Conservation (phyloP, 163 green algal genomes). For the Scenedesmus sp. region DNA sequence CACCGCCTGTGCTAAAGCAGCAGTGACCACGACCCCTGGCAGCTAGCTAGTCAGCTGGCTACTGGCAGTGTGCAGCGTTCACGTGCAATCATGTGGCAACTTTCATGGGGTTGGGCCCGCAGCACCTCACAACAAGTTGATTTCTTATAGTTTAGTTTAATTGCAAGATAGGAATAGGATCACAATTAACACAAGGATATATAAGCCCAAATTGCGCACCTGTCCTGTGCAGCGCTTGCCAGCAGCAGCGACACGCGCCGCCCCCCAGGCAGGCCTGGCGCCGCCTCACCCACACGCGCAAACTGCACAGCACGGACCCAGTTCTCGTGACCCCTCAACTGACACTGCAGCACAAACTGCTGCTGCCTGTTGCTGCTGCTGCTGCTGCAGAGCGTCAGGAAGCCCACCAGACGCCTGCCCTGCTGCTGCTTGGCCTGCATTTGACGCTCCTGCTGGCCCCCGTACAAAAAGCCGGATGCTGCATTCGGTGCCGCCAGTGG, state of each 20-base stretch:
- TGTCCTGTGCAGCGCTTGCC: conserved; percentile 92
- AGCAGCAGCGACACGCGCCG: conserved; percentile 78
- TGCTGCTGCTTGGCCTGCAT: background rate
- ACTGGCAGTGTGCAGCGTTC: too few relatives aligned
- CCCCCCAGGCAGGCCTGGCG: background rate
- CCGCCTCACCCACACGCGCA: conserved; percentile 49
- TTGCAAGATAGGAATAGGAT: too few relatives aligned
- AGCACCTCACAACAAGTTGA: too few relatives aligned
- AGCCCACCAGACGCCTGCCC: background rate
- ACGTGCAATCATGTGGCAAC: too few relatives aligned
- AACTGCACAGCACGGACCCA: conserved; percentile 90
- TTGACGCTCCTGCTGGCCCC: conserved; percentile 33
- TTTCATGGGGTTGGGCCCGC: too few relatives aligned
- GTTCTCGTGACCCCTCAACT: conserved; percentile 87
- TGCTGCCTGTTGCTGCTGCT: conserved; percentile 29
- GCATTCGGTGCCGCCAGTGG: conserved; percentile 82
- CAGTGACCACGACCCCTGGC: too few relatives aligned
- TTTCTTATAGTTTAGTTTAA: too few relatives aligned
- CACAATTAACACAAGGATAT: background rate
- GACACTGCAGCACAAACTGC: conserved; percentile 65
- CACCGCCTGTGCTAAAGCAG: background rate
- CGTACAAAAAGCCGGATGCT: conserved; percentile 73
- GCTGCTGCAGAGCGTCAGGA: background rate
- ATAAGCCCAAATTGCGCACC: conserved; percentile 52
- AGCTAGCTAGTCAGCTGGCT: too few relatives aligned